Evolutionary conservation across 371 early-diverging fungal species (phyloP).

Genomic region (Mucor saturninus): DNA sequence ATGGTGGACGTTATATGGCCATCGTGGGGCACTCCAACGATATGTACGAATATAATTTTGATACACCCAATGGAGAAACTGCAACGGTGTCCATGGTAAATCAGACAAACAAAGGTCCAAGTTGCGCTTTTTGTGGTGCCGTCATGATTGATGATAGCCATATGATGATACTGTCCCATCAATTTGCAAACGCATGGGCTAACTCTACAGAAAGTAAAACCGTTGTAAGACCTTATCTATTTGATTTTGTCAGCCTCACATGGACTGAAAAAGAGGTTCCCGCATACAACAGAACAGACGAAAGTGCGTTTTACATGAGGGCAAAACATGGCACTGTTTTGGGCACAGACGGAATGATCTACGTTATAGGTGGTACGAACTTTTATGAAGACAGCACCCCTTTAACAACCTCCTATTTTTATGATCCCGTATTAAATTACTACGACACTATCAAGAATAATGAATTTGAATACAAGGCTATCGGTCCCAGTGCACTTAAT

Average conservation of each 20-base stretch:
- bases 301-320: background rate
- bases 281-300: background rate
- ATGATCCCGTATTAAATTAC: background rate
- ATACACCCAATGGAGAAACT: background rate
- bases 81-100: background rate
- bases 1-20: no score
- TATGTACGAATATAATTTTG: conserved; percentile 6
- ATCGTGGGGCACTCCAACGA: background rate
- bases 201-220: background rate
- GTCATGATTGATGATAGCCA: conserved; percentile 1
- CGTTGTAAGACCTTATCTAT: conserved; percentile 2
- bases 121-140: conserved; percentile 4
- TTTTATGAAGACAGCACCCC: background rate
- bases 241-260: background rate
- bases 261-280: background rate
- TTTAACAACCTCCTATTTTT: background rate
- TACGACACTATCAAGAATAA: background rate
- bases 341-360: background rate
- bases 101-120: background rate
- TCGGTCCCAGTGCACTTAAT: background rate
- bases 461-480: background rate
- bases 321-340: background rate
- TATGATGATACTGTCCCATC: background rate
- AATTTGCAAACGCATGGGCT: no score
- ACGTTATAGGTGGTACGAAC: background rate